phyloP scores from a whole-genome alignment of 1,284 basidiomycete genomes.

The Sanghuangporus baumii region DNA sequence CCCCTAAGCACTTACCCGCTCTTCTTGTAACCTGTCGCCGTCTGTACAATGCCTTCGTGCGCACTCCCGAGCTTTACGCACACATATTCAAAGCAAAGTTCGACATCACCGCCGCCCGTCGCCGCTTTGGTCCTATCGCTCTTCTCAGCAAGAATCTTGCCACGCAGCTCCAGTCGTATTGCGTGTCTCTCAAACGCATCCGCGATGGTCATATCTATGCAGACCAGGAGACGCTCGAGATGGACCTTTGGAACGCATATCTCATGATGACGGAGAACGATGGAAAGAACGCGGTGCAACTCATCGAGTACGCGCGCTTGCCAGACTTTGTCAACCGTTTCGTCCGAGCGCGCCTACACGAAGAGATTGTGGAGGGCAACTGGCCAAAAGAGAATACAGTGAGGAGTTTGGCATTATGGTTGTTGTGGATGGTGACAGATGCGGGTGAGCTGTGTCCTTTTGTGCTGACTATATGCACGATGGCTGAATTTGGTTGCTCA shows the following conservation, averaged over 20 bases:
- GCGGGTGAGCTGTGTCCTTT: conserved; percentile 31
- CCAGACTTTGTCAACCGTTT: conserved; percentile 41
- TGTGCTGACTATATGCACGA: conserved; percentile 6
- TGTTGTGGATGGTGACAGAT: conserved; percentile 55
- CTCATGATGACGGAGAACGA: conserved; percentile 73
- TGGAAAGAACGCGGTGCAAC: conserved; percentile 61
- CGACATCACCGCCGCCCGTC: conserved; percentile 47
- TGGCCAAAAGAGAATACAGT: conserved; percentile 51
- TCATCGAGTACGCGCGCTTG: conserved; percentile 44
- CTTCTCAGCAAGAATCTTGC: conserved; percentile 36
- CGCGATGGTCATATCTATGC: conserved; percentile 33
- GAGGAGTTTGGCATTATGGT: conserved; percentile 55
- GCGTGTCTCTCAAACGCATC: conserved; percentile 36
- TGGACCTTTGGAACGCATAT: conserved; percentile 52
- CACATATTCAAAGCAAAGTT: conserved; percentile 57
- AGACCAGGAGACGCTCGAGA: conserved; percentile 24
- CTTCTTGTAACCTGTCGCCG: conserved; percentile 44
- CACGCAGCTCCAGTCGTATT: conserved; percentile 43
- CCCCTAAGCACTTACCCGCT: conserved; percentile 38
- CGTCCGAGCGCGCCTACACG: conserved; percentile 41
- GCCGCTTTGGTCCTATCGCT: conserved; percentile 43
- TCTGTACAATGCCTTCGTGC: conserved; percentile 41
- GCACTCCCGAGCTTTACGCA: conserved; percentile 44
- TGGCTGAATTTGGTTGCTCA: conserved; percentile 23
- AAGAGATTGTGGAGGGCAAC: conserved; percentile 34